Conservation (phyloP, 1,284 basidiomycete species). For the Ustilago sp. region DNA sequence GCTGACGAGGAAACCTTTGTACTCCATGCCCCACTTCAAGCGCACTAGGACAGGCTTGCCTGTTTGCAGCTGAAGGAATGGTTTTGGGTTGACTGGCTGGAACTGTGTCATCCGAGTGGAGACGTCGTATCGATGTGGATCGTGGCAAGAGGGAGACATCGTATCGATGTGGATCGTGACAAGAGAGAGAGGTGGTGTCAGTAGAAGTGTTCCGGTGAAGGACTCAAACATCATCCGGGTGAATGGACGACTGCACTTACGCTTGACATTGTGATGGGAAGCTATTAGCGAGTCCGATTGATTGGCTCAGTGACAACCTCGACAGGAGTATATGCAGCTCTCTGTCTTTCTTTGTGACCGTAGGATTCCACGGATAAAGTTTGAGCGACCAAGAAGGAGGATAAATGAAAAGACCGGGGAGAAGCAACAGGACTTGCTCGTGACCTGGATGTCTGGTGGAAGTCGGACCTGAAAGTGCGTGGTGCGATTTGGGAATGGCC, state of each 20-base stretch:
- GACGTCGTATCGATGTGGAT: neutral
- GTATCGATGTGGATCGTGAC: neutral
- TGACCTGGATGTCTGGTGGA: no score
- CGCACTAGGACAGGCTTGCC: conserved; percentile 95
- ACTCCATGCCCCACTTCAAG: conserved; percentile 99
- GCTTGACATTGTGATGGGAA: conserved; percentile 29
- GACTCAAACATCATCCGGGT: neutral
- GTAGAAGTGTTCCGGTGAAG: neutral
- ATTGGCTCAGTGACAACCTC: no score
- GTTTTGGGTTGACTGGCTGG: conserved; percentile 96
- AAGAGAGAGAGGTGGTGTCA: neutral
- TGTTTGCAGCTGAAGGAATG: conserved; percentile 96
- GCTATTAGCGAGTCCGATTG: no score
- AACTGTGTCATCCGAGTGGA: conserved; percentile 71
- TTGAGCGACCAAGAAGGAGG: no score
- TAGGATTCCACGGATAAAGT: no score
- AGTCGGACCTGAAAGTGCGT: no score
- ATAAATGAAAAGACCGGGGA: no score
- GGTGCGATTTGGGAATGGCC: no score
- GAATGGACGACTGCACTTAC: conserved; percentile 18
- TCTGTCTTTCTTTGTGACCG: no score
- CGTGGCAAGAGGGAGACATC: neutral
- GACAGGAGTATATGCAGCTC: no score
- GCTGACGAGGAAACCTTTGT: conserved; percentile 98
- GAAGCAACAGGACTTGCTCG: no score